Conservation (phyloP, 768 basidiomycete species). For the Grammothele lineata region DNA sequence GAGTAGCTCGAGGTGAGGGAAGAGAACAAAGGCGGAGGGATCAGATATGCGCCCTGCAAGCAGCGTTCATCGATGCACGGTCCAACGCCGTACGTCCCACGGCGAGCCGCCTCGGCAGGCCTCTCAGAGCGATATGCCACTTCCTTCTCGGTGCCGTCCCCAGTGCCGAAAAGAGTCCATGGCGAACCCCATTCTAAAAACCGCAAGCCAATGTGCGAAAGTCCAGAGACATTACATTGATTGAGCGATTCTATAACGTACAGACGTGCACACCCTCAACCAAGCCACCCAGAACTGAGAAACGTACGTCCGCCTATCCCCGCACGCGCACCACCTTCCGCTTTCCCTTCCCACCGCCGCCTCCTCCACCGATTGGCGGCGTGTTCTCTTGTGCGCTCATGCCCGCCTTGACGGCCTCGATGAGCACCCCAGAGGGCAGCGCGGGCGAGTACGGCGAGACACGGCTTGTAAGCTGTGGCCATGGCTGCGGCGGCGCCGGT, state of each 20-base stretch:
- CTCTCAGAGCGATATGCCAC: too few relatives aligned
- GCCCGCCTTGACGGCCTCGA: constrained; percentile 83
- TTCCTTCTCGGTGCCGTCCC: too few relatives aligned
- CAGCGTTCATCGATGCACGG: too few relatives aligned
- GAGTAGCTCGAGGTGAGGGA: too few relatives aligned
- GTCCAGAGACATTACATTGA: not conserved
- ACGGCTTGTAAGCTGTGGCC: constrained; percentile 67
- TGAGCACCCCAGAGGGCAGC: constrained; percentile 68
- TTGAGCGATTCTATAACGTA: not conserved
- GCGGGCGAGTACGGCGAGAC: constrained; percentile 80
- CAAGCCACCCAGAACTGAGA: not conserved
- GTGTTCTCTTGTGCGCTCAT: constrained; percentile 60
- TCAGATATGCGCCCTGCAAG: too few relatives aligned
- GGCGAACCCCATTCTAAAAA: too few relatives aligned
- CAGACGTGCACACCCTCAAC: not conserved
- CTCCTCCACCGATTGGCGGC: constrained; percentile 27
- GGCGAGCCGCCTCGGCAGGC: too few relatives aligned
- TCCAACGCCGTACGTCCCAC: too few relatives aligned
- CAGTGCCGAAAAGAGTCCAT: too few relatives aligned
- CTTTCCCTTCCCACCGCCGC: constrained; percentile 65
- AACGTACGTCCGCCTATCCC: constrained; percentile 33
- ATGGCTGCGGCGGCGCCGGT: constrained; percentile 74
- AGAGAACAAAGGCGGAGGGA: too few relatives aligned
- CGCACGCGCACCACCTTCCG: constrained; percentile 76
- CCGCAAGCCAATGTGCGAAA: too few relatives aligned